A percentile compares a stretch with the other conserved stretches of the same genome.
phyloP scores from a whole-genome alignment of 306 rosid genomes.

The Castanea crenata region DNA sequence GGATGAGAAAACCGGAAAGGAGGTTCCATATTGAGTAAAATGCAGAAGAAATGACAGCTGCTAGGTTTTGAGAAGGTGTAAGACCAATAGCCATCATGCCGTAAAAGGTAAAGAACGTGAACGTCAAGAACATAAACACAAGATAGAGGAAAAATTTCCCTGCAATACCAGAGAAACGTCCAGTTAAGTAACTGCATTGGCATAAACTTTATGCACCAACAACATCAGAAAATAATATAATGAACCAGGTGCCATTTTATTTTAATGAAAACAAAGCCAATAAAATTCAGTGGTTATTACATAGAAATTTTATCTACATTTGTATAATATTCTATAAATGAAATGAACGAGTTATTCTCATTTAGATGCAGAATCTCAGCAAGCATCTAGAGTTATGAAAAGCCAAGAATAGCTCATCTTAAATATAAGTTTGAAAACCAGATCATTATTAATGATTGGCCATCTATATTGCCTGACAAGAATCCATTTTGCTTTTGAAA shows the following conservation, averaged over 20 bases:
- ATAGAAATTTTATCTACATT: no score
- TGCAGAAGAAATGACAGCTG: slow-evolving; percentile 95
- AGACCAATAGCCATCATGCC: slow-evolving; percentile 98
- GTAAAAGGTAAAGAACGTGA: slow-evolving; percentile 91
- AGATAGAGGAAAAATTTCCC: slow-evolving; percentile 74
- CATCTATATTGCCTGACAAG: no score
- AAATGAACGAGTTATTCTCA: no score
- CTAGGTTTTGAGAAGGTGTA: slow-evolving; percentile 73
- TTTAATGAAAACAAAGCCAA: no score
- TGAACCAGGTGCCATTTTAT: not conserved
- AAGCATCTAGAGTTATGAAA: no score
- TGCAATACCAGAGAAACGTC: slow-evolving; percentile 35
- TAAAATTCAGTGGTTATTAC: no score
- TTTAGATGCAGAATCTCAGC: no score
- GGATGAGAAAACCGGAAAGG: slow-evolving; percentile 88
- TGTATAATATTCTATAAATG: no score
- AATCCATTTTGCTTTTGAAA: no score
- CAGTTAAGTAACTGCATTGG: not conserved
- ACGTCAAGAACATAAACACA: slow-evolving; percentile 86
- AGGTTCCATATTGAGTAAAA: slow-evolving; percentile 96
- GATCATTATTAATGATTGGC: no score
- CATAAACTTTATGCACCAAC: not conserved
- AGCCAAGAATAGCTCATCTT: no score
- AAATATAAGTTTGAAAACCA: no score
- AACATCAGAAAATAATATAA: not conserved